Conservation (phyloP, 2,329 filamentous ascomycete genomes). For the Cryphonectria radicalis region DNA sequence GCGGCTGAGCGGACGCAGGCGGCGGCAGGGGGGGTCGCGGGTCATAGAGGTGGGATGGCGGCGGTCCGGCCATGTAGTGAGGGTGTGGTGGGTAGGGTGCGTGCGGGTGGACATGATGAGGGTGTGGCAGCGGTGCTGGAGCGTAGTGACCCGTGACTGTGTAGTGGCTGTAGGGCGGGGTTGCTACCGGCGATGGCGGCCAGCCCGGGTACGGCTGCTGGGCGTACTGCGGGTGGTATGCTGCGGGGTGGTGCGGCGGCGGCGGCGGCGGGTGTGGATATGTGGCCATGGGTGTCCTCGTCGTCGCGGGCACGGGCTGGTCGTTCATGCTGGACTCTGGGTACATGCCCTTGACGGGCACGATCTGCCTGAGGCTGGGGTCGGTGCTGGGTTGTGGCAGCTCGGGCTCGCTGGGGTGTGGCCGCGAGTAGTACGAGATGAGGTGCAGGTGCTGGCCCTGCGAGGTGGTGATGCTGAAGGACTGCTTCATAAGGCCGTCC, state of each 20-base stretch:
- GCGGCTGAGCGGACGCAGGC: conserved; percentile 27
- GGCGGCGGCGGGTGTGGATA: conserved; percentile 29
- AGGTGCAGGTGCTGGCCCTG: conserved; percentile 88
- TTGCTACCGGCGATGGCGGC: conserved; percentile 60
- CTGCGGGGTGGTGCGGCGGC: conserved; percentile 36
- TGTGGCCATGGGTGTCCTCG: conserved; percentile 68
- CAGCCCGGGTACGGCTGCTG: conserved; percentile 52
- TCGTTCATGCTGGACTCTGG: conserved; percentile 94
- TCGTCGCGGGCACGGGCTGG: conserved; percentile 77
- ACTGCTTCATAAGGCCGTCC: conserved; percentile 98
- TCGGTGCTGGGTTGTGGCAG: conserved; percentile 84
- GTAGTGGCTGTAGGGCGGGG: conserved; percentile 57
- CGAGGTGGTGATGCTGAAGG: conserved; percentile 96
- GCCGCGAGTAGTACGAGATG: conserved; percentile 94
- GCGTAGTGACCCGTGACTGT: conserved; percentile 37
- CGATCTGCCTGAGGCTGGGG: conserved; percentile 76
- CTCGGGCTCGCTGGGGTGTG: conserved; percentile 71
- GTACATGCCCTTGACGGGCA: conserved; percentile 93
- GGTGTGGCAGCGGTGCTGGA: conserved; percentile 27
- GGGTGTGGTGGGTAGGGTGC: conserved; percentile 42
- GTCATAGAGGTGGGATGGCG: conserved; percentile 33
- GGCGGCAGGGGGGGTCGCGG: conserved; percentile 35
- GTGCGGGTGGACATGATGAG: conserved; percentile 18
- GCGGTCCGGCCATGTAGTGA: conserved; percentile 36
- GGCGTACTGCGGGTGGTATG: conserved; percentile 47